Evolutionary conservation across 495 filamentous ascomycete species (phyloP), one percentile per base, ranked within the genome.

Genomic region (Neurospora discreta): DNA sequence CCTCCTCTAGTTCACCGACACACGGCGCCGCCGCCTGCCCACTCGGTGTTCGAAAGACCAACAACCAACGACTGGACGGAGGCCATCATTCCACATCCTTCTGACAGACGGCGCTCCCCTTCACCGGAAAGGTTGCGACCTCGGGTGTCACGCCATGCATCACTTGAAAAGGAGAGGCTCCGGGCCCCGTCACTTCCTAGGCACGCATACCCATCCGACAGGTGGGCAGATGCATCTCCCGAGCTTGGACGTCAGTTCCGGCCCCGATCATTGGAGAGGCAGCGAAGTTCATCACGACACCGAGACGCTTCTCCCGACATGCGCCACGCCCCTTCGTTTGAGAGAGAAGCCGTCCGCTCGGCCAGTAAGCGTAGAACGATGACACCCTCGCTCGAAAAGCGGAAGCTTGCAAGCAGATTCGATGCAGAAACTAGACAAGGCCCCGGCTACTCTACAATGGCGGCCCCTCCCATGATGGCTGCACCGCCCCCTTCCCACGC

Each of bases 341-440:
- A 85, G 69, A 77, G 82, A 58, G 80, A 82, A 26, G 79, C 52
- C 6, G 13, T 3, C 52, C 26, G 26, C 13, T 33, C 52, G 26
- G 26, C 52, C 15, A 65, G 52, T 33, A 65, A 33, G 52, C 52
- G 52, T 36, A 65, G 26, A 65, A 65, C 52, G 52, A 33, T 65
- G 13, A 33, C 52, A 65, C 26, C 52, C 26, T 26, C 52, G 26
- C 23, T 65, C 26, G 52, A 65, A 36, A 65, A 65, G 52, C 52
- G 52, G 26, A 65, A 30, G 26, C 52, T 85, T 20, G 83, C 81
- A 18, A 81, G 80, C 70, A 78, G 84, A 58, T 82, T 86, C 73
- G 84, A 84, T 38, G 76, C 80, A 23, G 83, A 82, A 18, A 78
- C 70, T 70, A 73, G 78, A 52, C 75, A 76, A 10, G 71, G 39